Base-by-base conservation (phyloP, 805 yeast genomes). In the Pichia heedii region DNA sequence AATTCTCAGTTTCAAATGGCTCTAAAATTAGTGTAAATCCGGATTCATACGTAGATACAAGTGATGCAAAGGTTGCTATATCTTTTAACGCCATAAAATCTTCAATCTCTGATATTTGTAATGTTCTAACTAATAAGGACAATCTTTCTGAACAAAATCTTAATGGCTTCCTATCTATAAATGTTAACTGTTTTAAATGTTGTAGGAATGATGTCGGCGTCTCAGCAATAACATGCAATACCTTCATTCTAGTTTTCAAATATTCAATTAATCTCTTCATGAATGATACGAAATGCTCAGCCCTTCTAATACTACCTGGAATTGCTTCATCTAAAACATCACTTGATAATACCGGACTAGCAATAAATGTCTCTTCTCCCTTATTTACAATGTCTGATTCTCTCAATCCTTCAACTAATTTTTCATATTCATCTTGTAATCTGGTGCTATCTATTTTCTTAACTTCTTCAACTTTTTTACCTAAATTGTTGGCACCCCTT, bases 291-390 rank as follows among this genome's bases (percentile, higher is more conserved):
- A 93, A 93, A 67, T 93, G 98, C 57, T 94, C 97, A 0, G 97
- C 99, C 55, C 95, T 79, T 52, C 98, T 73, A 36, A 93, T 93
- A 53, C 94, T 93, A 12, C 99, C 99, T 0, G 99, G 99, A 11
- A 93, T 79, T 0, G 97, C 97, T 59, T 93, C 98, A 36, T 79
- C 81, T 36, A 93, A 66, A 27, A 93, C 66, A 62, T 93, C 98
- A 39, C 77, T 75, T 0, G 97, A 86, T 37, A 93, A 65, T 0
- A 82, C 85, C 0, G 98, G 98, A 42, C 86, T 86, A 36, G 89
- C 77, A 76, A 93, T 79, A 61, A 87, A 84, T 21, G 74, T 62
- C 45, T 84, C 93, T 41, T 73, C 75, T 27, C 75, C 80, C 49
- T 63, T 75, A 39, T 53, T 56, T 8, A 75, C 70, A 6, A 82